Conservation (phyloP, 2,329 filamentous ascomycete genomes). For the Fusarium musae region DNA sequence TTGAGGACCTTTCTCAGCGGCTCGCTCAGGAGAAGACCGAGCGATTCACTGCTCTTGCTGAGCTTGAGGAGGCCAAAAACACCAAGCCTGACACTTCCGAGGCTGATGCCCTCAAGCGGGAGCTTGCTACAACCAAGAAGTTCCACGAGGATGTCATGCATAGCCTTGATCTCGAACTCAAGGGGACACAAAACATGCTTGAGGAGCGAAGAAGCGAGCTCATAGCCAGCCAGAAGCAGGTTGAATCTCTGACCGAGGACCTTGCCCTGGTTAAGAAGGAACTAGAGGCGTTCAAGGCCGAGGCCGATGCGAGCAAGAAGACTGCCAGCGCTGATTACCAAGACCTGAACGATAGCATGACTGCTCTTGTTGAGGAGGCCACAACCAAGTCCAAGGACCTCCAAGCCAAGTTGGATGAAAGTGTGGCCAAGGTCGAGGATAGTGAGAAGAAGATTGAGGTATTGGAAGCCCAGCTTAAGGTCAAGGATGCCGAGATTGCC, state of each 20-base stretch:
- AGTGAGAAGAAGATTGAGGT: slow-evolving; percentile 60
- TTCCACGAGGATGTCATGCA: slow-evolving; percentile 58
- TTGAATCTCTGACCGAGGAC: slow-evolving; percentile 52
- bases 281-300: slow-evolving; percentile 62
- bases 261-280: slow-evolving; percentile 63
- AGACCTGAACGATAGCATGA: slow-evolving; percentile 72
- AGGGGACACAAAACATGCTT: slow-evolving; percentile 52
- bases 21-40: slow-evolving; percentile 70
- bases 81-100: slow-evolving; percentile 67
- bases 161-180: slow-evolving; percentile 47
- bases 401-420: slow-evolving; percentile 60
- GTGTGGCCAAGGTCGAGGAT: slow-evolving; percentile 58
- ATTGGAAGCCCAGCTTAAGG: slow-evolving; percentile 66
- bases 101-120: slow-evolving; percentile 61
- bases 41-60: slow-evolving; percentile 68
- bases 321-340: slow-evolving; percentile 69
- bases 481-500: slow-evolving; percentile 72
- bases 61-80: slow-evolving; percentile 68
- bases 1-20: slow-evolving; percentile 61
- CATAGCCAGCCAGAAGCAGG: slow-evolving; percentile 50
- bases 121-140: slow-evolving; percentile 61
- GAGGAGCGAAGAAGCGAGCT: slow-evolving; percentile 51
- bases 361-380: slow-evolving; percentile 68
- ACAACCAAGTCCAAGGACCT: slow-evolving; percentile 63
- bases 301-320: slow-evolving; percentile 63